Evolutionary conservation across 2,329 filamentous ascomycete genomes (phyloP), one percentile per base, ranked within the genome.

Genomic region (Diaporthe nobilis): DNA sequence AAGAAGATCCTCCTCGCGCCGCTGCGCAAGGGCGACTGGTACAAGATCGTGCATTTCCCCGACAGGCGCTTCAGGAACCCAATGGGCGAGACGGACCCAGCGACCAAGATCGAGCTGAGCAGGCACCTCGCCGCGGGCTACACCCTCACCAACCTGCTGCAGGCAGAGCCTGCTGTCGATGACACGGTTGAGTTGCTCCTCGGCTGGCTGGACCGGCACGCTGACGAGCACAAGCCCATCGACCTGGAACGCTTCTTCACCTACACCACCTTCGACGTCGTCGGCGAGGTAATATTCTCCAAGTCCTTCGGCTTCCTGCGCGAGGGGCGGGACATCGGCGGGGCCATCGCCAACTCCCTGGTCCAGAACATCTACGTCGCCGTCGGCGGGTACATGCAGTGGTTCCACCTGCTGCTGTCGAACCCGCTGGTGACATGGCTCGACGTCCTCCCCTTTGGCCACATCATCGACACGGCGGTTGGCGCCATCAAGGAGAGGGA

Each of bases 71-170:
- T 84, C 76, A 80, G 83, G 49, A 85, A 83, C 37, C 82, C 82
- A 31, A 85, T 87, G 84, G 83, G 83, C 2, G 82, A 82, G 63
- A 77, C 83, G 20, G 81, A 85, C 73, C 82, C 82, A 4, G 82
- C 82, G 28, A 79, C 77, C 4, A 84, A 87, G 53, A 81, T 82
- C 31, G 79, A 81, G 58, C 81, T 81, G 71, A 77, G 81, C 10
- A 82, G 80, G 47, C 83, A 84, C 72, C 71, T 86, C 7, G 80
- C 83, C 39, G 72, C 80, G 13, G 82, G 80, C 8, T 85, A 83
- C 65, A 77, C 82, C 3, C 78, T 83, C 10, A 85, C 77, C 83
- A 86, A 77, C 63, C 49, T 80, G 10, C 61, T 81, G 10, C 76
- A 78, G 57, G 74, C 73, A 5, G 79, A 82, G 68, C 61, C 63